phyloP scores from a whole-genome alignment of 257 asterid species.

The Paulownia fortunei region DNA sequence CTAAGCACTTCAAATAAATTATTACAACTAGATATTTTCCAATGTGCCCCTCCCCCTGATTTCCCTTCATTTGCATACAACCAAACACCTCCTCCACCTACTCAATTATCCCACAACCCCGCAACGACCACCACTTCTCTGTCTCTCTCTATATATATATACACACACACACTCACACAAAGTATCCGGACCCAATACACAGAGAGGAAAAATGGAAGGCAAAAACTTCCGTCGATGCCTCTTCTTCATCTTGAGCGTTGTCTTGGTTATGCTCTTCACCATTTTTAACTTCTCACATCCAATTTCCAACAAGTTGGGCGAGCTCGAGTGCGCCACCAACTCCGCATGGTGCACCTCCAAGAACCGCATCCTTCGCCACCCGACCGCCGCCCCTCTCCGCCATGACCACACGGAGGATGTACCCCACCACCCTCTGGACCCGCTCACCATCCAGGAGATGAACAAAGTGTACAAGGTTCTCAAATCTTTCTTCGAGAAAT shows the following conservation, averaged over 20 bases:
- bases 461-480: conserved; percentile 44
- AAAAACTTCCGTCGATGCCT: conserved; percentile 41
- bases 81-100: conserved; percentile 20
- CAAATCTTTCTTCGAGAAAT: conserved; percentile 39
- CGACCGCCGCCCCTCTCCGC: conserved; percentile 1
- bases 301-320: conserved; percentile 17
- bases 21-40: not conserved
- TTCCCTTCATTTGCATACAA: not conserved
- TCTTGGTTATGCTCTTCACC: conserved; percentile 33
- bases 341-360: conserved; percentile 58
- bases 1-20: not conserved
- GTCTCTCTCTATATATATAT: not conserved
- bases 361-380: conserved; percentile 57
- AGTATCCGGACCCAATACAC: not conserved
- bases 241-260: conserved; percentile 39
- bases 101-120: not conserved
- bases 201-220: conserved; percentile 39
- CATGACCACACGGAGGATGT: conserved; percentile 40
- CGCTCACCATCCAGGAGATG: conserved; percentile 67
- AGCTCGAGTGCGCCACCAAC: conserved; percentile 43
- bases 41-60: not conserved
- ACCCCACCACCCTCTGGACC: conserved; percentile 79
- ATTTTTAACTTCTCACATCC: conserved; percentile 32
- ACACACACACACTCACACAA: not conserved
- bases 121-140: not conserved